These are phyloP conservation scores for Pseudozyma flocculosa DNA, from an alignment of 1,284 basidiomycete genomes.

Conservation along the genomic window DNA sequence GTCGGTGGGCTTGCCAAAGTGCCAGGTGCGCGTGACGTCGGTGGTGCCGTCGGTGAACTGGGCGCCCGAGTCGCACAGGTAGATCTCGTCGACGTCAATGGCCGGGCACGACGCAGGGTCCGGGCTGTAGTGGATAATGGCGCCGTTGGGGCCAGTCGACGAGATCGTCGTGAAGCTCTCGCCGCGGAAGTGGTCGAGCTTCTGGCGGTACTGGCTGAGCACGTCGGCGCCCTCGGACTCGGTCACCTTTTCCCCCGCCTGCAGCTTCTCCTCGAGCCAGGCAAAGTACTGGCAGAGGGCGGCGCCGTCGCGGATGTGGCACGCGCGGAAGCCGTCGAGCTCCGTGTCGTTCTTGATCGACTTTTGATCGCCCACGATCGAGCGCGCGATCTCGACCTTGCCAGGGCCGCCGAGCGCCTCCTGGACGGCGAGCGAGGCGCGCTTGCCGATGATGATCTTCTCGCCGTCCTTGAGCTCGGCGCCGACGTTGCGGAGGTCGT, in stretches of 20 bases:
- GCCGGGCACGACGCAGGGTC: conserved; percentile 72
- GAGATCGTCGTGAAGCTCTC: conserved; percentile 92
- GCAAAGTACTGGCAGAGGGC: conserved; percentile 79
- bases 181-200: conserved; percentile 75
- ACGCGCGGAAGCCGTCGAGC: conserved; percentile 83
- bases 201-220: conserved; percentile 78
- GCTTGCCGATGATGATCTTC: conserved; percentile 51
- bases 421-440: conserved; percentile 52
- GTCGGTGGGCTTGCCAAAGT: conserved; percentile 80
- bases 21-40: conserved; percentile 80
- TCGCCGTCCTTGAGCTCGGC: conserved; percentile 22
- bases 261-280: conserved; percentile 85
- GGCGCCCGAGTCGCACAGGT: conserved; percentile 88
- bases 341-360: conserved; percentile 85
- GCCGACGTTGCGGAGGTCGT: conserved; percentile 39
- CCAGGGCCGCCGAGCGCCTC: conserved; percentile 50
- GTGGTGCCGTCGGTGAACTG: conserved; percentile 94
- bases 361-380: conserved; percentile 77
- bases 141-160: conserved; percentile 79
- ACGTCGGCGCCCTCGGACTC: conserved; percentile 80
- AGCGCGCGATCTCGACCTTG: conserved; percentile 42
- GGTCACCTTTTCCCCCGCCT: conserved; percentile 67
- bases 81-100: conserved; percentile 66
- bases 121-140: conserved; percentile 91
- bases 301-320: conserved; percentile 84